phyloP scores from a whole-genome alignment of 495 filamentous ascomycete genomes.

The Aspergillus bertholletiae region DNA sequence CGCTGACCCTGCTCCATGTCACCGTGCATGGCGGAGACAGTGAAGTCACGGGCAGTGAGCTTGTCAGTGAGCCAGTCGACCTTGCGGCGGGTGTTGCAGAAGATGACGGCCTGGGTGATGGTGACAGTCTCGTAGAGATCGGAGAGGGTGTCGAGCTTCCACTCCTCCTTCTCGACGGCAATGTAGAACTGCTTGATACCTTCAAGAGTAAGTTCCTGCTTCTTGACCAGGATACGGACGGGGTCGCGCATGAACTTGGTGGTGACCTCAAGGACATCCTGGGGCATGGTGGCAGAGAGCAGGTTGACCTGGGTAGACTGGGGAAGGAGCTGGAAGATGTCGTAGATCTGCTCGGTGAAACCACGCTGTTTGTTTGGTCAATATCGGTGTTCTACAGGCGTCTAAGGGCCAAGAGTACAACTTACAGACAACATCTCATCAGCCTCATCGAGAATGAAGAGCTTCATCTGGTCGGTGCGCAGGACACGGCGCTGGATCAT shows the following conservation, averaged over 20 bases:
- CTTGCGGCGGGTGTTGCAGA: conserved; percentile 99
- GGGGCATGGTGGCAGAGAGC: conserved; percentile 94
- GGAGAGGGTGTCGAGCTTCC: conserved; percentile 98
- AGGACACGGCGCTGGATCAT: conserved; percentile 98
- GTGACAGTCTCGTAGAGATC: conserved; percentile 99
- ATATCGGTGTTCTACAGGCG: not conserved
- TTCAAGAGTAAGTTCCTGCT: conserved; percentile 97
- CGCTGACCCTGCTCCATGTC: conserved; percentile 98
- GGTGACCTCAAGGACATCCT: conserved; percentile 98
- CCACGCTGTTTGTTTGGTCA: conserved; percentile 58
- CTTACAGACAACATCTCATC: conserved; percentile 96
- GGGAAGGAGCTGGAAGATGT: conserved; percentile 97
- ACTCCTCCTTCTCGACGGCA: conserved; percentile 99
- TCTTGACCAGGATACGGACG: conserved; percentile 98
- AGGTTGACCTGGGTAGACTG: conserved; percentile 97
- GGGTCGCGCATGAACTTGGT: conserved; percentile 99
- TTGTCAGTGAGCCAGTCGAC: conserved; percentile 99
- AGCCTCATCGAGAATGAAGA: conserved; percentile 98
- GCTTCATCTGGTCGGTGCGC: conserved; percentile 95
- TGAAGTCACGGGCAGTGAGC: conserved; percentile 96
- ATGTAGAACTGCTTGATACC: conserved; percentile 99
- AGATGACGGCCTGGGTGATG: conserved; percentile 99
- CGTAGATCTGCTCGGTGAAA: conserved; percentile 99
- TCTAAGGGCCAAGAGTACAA: conserved; percentile 10
- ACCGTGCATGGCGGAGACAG: conserved; percentile 98